Base-by-base conservation (phyloP, 805 yeast genomes). In the Groenewaldozyma salmanticensis region DNA sequence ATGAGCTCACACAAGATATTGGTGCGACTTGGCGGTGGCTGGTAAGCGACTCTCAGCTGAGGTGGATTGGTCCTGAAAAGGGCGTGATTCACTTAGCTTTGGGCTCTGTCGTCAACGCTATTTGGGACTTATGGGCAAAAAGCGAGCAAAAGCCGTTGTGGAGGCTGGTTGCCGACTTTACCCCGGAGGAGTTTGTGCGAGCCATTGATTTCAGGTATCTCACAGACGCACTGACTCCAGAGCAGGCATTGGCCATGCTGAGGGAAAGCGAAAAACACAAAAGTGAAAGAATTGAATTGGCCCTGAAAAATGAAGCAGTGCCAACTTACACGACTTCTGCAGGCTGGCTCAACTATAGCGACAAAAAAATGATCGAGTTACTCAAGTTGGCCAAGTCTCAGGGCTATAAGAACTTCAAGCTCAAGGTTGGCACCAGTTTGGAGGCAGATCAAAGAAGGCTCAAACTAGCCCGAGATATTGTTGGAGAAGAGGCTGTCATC, bases 21-120 rank as follows among this genome's bases (percentile, higher is more conserved):
- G 70, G 69, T 5, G 55, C 53, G 15, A 64, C 68, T 11, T 66
- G 70, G 70, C 55, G 61, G 42, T 54, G 60, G 41, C 54, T 66
- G 45, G 67, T 66, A 13, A 50, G 60, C 9, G 70, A 66, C 44
- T 55, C 64, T 19, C 70, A 65, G 45, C 56, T 62, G 44, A 60
- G 70, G 40, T 66, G 71, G 70, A 53, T 66, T 40, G 70, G 70
- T 6, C 70, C 70, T n/a, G 71, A 66, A 45, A 64, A 66, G 44
- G 66, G 69, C 17, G 62, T 62, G 19, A 62, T 62, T 29, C 70
- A 66, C 44, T 54, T 66, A 38, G 70, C 68, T 11, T 54, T 65
- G 21, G 67, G 66, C 11, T 64, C 70, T 13, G 55, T 61, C 4
- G 64, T 65, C 39, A 66, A 66, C 42, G 70, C 66, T 5, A 37